Percentiles rank a stretch among this genome's conserved stretches.
Evolutionary conservation across 2,329 filamentous ascomycete genomes (phyloP).

Genomic region (Penicillium sp.): DNA sequence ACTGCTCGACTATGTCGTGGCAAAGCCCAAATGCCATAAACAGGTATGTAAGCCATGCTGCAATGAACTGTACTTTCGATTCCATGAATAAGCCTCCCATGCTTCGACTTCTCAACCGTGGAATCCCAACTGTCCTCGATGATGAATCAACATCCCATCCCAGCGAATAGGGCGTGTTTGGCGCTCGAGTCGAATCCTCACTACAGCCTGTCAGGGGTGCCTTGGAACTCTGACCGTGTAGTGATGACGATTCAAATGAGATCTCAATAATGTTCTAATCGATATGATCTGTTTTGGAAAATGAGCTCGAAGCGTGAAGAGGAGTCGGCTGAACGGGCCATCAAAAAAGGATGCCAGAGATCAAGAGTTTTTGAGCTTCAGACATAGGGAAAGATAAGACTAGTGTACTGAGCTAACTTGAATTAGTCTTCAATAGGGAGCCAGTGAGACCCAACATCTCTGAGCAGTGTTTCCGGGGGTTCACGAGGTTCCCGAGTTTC

Average conservation of each 20-base stretch:
- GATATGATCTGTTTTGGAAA: no score
- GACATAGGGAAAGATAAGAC: not conserved
- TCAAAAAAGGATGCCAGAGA: no score
- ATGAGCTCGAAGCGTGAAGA: not conserved
- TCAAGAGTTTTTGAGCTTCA: no score
- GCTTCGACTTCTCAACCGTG: not conserved
- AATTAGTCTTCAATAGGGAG: not conserved
- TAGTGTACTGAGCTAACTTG: not conserved
- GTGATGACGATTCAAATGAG: no score
- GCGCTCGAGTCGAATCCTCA: not conserved
- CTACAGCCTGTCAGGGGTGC: no score
- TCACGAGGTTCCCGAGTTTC: not conserved
- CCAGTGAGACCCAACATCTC: not conserved
- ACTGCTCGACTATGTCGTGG: conserved; percentile 33
- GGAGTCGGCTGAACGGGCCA: not conserved
- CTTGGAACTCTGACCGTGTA: no score
- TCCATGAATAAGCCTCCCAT: conserved; percentile 3
- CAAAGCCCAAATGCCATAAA: conserved; percentile 2
- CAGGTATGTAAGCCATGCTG: conserved; percentile 10
- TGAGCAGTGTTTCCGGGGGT: not conserved
- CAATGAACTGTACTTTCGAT: not conserved
- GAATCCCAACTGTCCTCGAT: not conserved
- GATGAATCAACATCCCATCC: not conserved
- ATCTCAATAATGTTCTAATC: no score
- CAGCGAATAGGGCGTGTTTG: no score